Conservation (phyloP, 352 stramenopile species). For the Globisporangium carolinianum region DNA sequence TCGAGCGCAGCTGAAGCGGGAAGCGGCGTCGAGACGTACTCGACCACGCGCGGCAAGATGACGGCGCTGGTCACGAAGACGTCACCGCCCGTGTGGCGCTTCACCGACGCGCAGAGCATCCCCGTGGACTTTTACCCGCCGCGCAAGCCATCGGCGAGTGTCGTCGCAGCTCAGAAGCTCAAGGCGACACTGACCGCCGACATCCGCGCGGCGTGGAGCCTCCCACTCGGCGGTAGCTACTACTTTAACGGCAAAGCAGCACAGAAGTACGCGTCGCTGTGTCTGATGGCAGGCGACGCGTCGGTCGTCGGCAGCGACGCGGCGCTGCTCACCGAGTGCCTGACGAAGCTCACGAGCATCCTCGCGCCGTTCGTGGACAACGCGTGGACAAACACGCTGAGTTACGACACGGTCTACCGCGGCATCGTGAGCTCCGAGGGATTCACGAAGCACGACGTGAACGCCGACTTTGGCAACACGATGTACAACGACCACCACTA, state of each 20-base stretch:
- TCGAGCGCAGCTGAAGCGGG: slow-evolving; percentile 24
- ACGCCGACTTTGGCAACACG: slow-evolving; percentile 72
- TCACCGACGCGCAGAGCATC: slow-evolving; percentile 36
- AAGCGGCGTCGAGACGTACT: slow-evolving; percentile 25
- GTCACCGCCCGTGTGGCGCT: slow-evolving; percentile 32
- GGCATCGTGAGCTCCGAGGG: slow-evolving; percentile 60
- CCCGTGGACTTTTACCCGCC: slow-evolving; percentile 44
- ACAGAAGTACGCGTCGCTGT: slow-evolving; percentile 72
- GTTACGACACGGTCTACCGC: slow-evolving; percentile 55
- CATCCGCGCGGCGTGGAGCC: slow-evolving; percentile 42
- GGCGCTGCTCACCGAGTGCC: slow-evolving; percentile 30
- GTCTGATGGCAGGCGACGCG: slow-evolving; percentile 60
- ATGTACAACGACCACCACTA: slow-evolving; percentile 80
- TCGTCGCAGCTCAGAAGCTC: slow-evolving; percentile 25
- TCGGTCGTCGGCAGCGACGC: slow-evolving; percentile 48
- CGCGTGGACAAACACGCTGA: slow-evolving; percentile 51
- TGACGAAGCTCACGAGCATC: slow-evolving; percentile 51
- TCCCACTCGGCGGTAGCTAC: slow-evolving; percentile 46
- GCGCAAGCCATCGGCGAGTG: slow-evolving; percentile 18
- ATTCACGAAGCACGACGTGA: slow-evolving; percentile 46
- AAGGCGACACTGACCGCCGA: slow-evolving; percentile 40
- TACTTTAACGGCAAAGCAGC: slow-evolving; percentile 77
- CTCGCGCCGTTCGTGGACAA: slow-evolving; percentile 59
- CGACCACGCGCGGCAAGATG: slow-evolving; percentile 53
- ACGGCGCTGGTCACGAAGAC: slow-evolving; percentile 40